Conservation (phyloP, 306 rosid genomes). For the Alnus glutinosa region DNA sequence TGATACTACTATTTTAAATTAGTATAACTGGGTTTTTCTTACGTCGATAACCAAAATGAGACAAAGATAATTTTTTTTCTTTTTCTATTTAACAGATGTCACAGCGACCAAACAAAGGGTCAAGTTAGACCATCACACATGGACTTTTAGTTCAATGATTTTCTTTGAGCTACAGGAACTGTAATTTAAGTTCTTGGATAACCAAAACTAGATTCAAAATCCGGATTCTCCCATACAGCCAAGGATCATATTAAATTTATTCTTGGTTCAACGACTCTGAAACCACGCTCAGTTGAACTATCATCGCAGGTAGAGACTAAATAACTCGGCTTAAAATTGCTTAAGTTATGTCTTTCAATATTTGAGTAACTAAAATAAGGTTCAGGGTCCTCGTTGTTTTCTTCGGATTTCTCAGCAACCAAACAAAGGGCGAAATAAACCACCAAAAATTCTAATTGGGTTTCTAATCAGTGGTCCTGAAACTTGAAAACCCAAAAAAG, state of each 20-base stretch:
- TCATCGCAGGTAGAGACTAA: neutral
- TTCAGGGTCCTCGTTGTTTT: neutral
- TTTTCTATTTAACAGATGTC: neutral
- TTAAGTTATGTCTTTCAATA: neutral
- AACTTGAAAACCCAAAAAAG: neutral
- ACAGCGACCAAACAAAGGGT: neutral
- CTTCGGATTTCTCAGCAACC: neutral
- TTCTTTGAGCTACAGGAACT: neutral
- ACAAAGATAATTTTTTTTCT: neutral
- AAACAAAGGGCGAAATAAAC: neutral
- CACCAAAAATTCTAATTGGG: neutral
- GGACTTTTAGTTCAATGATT: neutral
- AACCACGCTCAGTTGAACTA: neutral
- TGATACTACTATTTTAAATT: neutral
- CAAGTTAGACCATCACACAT: neutral
- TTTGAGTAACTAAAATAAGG: neutral
- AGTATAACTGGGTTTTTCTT: neutral
- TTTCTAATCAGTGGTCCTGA: neutral
- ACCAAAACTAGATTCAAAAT: neutral
- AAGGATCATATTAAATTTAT: neutral
- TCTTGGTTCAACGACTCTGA: neutral
- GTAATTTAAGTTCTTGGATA: neutral
- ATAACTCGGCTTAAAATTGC: neutral
- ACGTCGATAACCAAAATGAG: neutral
- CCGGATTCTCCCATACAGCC: neutral